Base-by-base conservation (phyloP, 192 early-diverging fungal species). In the Coemansia sp. region DNA sequence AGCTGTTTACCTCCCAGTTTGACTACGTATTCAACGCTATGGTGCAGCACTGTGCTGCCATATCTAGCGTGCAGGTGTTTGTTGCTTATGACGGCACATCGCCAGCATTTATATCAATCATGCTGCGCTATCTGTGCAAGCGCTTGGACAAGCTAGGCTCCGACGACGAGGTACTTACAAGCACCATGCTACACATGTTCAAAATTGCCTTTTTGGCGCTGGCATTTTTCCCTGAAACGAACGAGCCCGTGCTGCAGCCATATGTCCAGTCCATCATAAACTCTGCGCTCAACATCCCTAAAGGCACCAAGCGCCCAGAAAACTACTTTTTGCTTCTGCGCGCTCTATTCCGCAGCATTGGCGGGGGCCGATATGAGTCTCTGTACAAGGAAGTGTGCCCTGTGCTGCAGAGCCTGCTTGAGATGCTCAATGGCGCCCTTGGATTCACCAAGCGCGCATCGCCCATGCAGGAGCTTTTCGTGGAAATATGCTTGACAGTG, bases 321-420 rank as follows among this genome's bases (percentile, higher is more conserved):
- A 92, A 96, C 74, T 98, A 97, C 74, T 98, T 98, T 75, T 55
- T 92, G 51, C 76, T 99, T 1, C 67, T 99, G 18, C 89, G 93
- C 9, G 82, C 87, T 2, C 80, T 98, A 7, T 99, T 98, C 78
- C 84, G 95, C 21, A 92, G 92, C 60, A 98, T 99, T 58, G 95
- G 93, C 31, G 96, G 94, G 21, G 97, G 96, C 3, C 85, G 92
- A 26, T 98, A 95, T 70, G 96, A 98, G 69, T 55, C 87, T 36
- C 82, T 98, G 11, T 97, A 99, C 73, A 90, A 94, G 62, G 96
- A 97, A 67, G 94, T 98, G 6, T 82, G 92, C 28, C 94, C 97
- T 1, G 69, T 98, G 40, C 70, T 99, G 31, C 95, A 92, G 58
- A 87, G 92, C 5, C 77, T 99, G 23, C 78, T 99, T 10, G 94